A percentile compares a stretch with the other conserved stretches of the same genome.
phyloP scores from a whole-genome alignment of 257 asterid genomes.

The Scutellaria baicalensis region DNA sequence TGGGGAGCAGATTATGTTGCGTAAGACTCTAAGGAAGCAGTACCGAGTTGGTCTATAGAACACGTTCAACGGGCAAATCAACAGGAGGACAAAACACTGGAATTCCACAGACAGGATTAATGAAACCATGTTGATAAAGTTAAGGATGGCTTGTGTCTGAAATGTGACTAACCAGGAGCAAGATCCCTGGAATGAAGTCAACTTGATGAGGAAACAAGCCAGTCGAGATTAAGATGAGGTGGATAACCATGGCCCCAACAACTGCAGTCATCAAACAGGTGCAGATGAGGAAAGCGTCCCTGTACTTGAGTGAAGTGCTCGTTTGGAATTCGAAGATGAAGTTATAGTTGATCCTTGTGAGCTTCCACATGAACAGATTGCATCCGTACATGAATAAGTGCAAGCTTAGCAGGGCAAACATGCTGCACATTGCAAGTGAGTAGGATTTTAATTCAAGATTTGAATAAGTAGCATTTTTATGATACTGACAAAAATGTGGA shows the following conservation, averaged over 20 bases:
- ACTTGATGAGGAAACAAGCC: constrained; percentile 49
- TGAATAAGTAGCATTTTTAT: neutral
- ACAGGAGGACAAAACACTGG: constrained; percentile 39
- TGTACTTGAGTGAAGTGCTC: constrained; percentile 61
- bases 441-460: neutral
- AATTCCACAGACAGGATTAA: constrained; percentile 1
- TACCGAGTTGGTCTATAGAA: constrained; percentile 76
- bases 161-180: constrained; percentile 49
- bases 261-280: constrained; percentile 77
- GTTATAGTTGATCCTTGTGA: constrained; percentile 73
- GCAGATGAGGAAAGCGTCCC: constrained; percentile 87
- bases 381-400: constrained; percentile 95
- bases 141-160: neutral
- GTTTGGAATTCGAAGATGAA: constrained; percentile 87
- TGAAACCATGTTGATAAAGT: neutral
- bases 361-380: constrained; percentile 80
- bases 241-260: constrained; percentile 68
- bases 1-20: constrained; percentile 87
- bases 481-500: neutral
- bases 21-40: constrained; percentile 66
- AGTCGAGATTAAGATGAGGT: constrained; percentile 56
- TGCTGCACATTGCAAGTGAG: constrained; percentile 43
- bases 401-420: constrained; percentile 90
- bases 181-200: constrained; percentile 65
- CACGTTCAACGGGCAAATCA: constrained; percentile 71